Conservation (phyloP, 2,329 filamentous ascomycete genomes). For the Colletotrichum brevisporum region DNA sequence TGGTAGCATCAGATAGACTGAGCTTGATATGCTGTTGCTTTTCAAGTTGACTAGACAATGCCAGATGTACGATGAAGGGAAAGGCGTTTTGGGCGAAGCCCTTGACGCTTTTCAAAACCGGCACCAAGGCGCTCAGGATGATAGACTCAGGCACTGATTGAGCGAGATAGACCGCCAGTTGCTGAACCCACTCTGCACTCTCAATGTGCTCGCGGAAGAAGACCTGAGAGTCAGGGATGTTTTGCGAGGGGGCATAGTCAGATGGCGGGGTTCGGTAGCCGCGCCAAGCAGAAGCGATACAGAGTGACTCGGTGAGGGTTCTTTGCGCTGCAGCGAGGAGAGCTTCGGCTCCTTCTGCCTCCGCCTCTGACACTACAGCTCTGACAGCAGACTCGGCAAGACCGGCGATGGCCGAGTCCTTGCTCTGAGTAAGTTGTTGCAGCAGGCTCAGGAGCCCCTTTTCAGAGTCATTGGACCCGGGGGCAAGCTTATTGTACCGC, state of each 20-base stretch:
- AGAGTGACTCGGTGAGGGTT: slow-evolving; percentile 66
- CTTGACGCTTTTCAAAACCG: slow-evolving; percentile 75
- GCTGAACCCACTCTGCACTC: slow-evolving; percentile 70
- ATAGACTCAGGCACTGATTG: slow-evolving; percentile 73
- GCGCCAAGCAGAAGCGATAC: slow-evolving; percentile 69
- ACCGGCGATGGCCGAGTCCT: slow-evolving; percentile 69
- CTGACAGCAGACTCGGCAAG: slow-evolving; percentile 73
- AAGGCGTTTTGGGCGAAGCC: slow-evolving; percentile 82
- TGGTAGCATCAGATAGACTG: slow-evolving; percentile 75
- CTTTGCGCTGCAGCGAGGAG: slow-evolving; percentile 66
- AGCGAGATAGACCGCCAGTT: slow-evolving; percentile 73
- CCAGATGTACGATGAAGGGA: slow-evolving; percentile 87
- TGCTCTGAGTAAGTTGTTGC: slow-evolving; percentile 71
- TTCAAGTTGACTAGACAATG: slow-evolving; percentile 78
- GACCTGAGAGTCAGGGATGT: slow-evolving; percentile 47
- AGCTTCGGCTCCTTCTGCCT: slow-evolving; percentile 60
- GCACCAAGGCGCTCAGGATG: slow-evolving; percentile 77
- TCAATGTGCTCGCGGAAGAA: slow-evolving; percentile 59
- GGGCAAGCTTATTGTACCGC: slow-evolving; percentile 63
- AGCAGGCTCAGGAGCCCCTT: slow-evolving; percentile 74
- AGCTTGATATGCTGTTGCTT: slow-evolving; percentile 71
- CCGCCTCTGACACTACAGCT: slow-evolving; percentile 68
- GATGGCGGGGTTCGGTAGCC: slow-evolving; percentile 69
- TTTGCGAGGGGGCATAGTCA: slow-evolving; percentile 51
- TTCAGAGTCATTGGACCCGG: slow-evolving; percentile 70